Conservation (phyloP, 164 flowering plant genomes). For the grape (Vitis vinifera) region ASM3070453v1 NC_081823.1:9807501-9808000, state of each 20-base stretch:
- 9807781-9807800: neutral
- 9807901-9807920: slow-evolving; percentile 27
- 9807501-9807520: slow-evolving; percentile 49
- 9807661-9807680: slow-evolving; percentile 39
- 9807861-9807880: slow-evolving; percentile 40
- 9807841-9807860: slow-evolving; percentile 39
- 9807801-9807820: slow-evolving; percentile 12
- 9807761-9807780: slow-evolving; percentile 35
- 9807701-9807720: slow-evolving; percentile 71
- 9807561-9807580: slow-evolving; percentile 60
- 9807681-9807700: slow-evolving; percentile 57
- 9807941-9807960: slow-evolving; percentile 72
- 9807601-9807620: neutral
- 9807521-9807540: slow-evolving; percentile 77
- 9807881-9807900: slow-evolving; percentile 44
- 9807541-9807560: slow-evolving; percentile 38
- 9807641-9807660: neutral
- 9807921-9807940: slow-evolving; percentile 41
- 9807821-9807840: slow-evolving; percentile 6
- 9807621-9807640: neutral
- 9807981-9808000: neutral
- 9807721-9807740: slow-evolving; percentile 60
- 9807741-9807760: slow-evolving; percentile 51
- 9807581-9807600: slow-evolving; percentile 47
- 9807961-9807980: slow-evolving; percentile 35